A percentile compares a stretch with the other conserved stretches of the same genome.
These are phyloP conservation scores for Alternaria brassicae DNA, from an alignment of 2,329 filamentous ascomycete genomes.

Conservation along the genomic window DNA sequence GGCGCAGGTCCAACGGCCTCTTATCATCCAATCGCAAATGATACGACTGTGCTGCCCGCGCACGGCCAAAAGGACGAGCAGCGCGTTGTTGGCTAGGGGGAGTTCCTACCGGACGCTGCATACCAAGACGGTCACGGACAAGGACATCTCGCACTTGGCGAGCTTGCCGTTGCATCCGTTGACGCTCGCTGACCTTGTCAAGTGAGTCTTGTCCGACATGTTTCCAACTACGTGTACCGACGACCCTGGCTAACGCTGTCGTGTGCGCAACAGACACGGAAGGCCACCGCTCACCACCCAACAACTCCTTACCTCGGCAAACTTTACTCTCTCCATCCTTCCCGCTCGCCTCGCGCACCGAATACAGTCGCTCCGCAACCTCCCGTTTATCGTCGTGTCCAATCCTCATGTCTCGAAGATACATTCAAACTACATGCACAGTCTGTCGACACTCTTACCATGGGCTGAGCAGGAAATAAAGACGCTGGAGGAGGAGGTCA, in stretches of 20 bases:
- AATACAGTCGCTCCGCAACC: constrained; percentile 88
- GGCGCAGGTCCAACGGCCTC: constrained; percentile 44
- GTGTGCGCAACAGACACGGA: constrained; percentile 64
- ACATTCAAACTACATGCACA: constrained; percentile 95
- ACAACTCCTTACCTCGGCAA: constrained; percentile 86
- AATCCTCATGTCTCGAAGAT: constrained; percentile 94
- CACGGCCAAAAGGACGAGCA: constrained; percentile 23
- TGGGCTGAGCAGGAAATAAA: constrained; percentile 77
- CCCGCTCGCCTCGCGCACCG: constrained; percentile 92
- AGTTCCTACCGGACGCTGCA: constrained; percentile 35
- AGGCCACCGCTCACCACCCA: constrained; percentile 82
- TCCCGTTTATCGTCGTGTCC: constrained; percentile 98
- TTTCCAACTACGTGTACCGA: background rate
- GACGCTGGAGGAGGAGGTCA: constrained; percentile 83
- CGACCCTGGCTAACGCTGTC: constrained; percentile 16
- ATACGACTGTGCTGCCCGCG: constrained; percentile 45
- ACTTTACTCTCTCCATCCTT: constrained; percentile 92
- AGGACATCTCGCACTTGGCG: constrained; percentile 80
- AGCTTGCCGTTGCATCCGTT: constrained; percentile 79
- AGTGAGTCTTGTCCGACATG: constrained; percentile 59
- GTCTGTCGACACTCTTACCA: constrained; percentile 85
- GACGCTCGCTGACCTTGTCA: constrained; percentile 87
- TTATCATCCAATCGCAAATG: constrained; percentile 48
- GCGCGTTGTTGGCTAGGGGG: constrained; percentile 24
- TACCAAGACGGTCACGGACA: constrained; percentile 63